Evolutionary conservation across 331 rosid genomes (phyloP).

Genomic region (Dryas integrifolia): DNA sequence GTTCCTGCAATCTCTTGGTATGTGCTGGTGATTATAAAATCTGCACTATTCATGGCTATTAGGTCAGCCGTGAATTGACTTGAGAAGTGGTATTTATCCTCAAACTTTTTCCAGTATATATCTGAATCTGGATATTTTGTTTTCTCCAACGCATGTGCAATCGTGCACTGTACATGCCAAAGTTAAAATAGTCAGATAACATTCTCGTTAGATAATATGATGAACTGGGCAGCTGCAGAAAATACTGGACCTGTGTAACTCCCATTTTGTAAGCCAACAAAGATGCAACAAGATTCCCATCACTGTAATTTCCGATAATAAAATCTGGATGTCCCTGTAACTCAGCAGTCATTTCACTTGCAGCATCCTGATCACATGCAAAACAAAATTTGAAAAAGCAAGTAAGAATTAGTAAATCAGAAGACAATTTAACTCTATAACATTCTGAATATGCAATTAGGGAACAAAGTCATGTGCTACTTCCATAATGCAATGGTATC

Average conservation of each 20-base stretch:
- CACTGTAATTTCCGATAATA: constrained; percentile 93
- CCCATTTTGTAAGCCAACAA: constrained; percentile 85
- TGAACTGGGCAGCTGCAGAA: not conserved
- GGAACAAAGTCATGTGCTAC: not conserved
- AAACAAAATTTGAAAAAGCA: constrained; percentile 13
- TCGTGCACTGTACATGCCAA: constrained; percentile 30
- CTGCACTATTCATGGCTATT: constrained; percentile 40
- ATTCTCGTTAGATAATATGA: not conserved
- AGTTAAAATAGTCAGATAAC: constrained; percentile 7
- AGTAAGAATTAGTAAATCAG: not conserved
- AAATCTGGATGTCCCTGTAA: constrained; percentile 76
- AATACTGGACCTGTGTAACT: constrained; percentile 59
- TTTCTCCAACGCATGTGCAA: constrained; percentile 41
- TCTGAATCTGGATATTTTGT: constrained; percentile 39
- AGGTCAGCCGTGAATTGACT: constrained; percentile 40
- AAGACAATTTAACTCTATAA: not conserved
- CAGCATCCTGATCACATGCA: constrained; percentile 60
- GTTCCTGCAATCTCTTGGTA: constrained; percentile 48
- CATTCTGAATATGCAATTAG: not conserved
- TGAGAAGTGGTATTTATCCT: constrained; percentile 35
- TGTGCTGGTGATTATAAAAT: constrained; percentile 41
- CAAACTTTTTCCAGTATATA: constrained; percentile 36
- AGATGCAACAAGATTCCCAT: constrained; percentile 89
- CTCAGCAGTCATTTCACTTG: constrained; percentile 71
- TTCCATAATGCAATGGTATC: not conserved